Percentiles rank a stretch among this genome's conserved stretches.
These are phyloP conservation scores for Paracorniculantispora psalliotae DNA, from an alignment of 2,329 filamentous ascomycete species.

Conservation along the genomic window DNA sequence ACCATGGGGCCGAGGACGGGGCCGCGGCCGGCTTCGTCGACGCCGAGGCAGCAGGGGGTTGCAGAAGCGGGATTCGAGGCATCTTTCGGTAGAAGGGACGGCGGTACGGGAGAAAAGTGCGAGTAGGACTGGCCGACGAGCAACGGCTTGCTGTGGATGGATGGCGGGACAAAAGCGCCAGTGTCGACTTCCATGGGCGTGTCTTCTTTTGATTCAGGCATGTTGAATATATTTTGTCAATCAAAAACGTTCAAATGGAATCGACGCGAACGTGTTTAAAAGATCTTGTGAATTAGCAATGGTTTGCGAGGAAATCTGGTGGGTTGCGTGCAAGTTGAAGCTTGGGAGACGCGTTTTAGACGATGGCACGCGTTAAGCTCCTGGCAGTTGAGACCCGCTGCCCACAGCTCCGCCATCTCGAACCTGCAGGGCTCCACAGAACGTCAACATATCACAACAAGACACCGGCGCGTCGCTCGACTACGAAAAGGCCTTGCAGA, in stretches of 20 bases:
- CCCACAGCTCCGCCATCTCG: not conserved
- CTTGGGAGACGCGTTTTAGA: slow-evolving; percentile 7
- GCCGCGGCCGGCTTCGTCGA: slow-evolving; percentile 90
- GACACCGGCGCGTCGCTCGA: slow-evolving; percentile 1
- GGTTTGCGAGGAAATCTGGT: not conserved
- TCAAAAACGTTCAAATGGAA: not conserved
- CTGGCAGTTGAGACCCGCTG: not conserved
- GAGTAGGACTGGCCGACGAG: slow-evolving; percentile 63
- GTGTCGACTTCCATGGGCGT: slow-evolving; percentile 11
- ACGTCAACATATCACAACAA: slow-evolving; percentile 13
- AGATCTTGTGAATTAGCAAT: not conserved
- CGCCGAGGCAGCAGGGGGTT: slow-evolving; percentile 66
- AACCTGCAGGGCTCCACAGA: slow-evolving; percentile 10
- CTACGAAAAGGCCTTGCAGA: not conserved
- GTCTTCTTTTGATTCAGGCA: slow-evolving; percentile 33
- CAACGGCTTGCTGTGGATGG: slow-evolving; percentile 53
- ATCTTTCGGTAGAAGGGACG: slow-evolving; percentile 47
- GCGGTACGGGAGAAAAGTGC: slow-evolving; percentile 65
- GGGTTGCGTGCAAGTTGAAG: not conserved
- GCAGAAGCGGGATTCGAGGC: slow-evolving; percentile 29
- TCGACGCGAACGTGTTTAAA: not conserved
- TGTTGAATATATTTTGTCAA: slow-evolving; percentile 17
- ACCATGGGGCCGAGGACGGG: slow-evolving; percentile 85
- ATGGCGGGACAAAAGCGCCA: slow-evolving; percentile 61
- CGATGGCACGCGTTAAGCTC: slow-evolving; percentile 6